phyloP scores from a whole-genome alignment of 2,329 filamentous ascomycete genomes.

The Incumbomyces delicatus region DNA sequence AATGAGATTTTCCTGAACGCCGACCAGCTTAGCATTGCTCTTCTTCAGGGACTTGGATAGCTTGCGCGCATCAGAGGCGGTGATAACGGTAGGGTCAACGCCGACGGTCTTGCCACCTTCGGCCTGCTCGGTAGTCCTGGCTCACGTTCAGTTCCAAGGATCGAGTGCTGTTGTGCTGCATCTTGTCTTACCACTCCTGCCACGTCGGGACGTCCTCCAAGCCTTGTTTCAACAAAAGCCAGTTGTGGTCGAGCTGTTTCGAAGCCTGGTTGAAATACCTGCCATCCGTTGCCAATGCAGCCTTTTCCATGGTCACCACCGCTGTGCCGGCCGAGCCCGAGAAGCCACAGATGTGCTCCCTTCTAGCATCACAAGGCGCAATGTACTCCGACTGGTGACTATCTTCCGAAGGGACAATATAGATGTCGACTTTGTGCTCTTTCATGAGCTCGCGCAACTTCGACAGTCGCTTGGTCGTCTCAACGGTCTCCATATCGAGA shows the following conservation, averaged over 20 bases:
- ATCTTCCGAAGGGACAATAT: conserved; percentile 93
- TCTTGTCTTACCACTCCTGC: conserved; percentile 72
- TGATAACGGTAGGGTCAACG: conserved; percentile 81
- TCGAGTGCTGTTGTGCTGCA: neutral
- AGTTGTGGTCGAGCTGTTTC: conserved; percentile 84
- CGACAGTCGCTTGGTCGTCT: conserved; percentile 67
- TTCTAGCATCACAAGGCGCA: conserved; percentile 82
- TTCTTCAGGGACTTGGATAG: conserved; percentile 76
- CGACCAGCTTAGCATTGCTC: conserved; percentile 65
- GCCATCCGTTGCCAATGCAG: conserved; percentile 85
- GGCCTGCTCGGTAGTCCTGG: conserved; percentile 65
- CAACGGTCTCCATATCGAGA: conserved; percentile 63
- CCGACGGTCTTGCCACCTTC: conserved; percentile 78
- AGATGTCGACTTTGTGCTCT: conserved; percentile 77
- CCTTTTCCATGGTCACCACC: conserved; percentile 75
- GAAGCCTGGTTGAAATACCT: conserved; percentile 96
- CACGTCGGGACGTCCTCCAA: conserved; percentile 90
- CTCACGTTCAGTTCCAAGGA: conserved; percentile 11
- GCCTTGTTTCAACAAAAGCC: conserved; percentile 84
- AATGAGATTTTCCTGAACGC: conserved; percentile 74
- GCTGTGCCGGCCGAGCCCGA: conserved; percentile 90
- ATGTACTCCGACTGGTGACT: conserved; percentile 98
- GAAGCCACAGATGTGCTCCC: conserved; percentile 89
- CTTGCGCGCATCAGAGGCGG: conserved; percentile 63
- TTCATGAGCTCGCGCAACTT: conserved; percentile 78